These are phyloP conservation scores for Daldinia sp. DNA, from an alignment of 2,329 filamentous ascomycete genomes.

Conservation along the genomic window DNA sequence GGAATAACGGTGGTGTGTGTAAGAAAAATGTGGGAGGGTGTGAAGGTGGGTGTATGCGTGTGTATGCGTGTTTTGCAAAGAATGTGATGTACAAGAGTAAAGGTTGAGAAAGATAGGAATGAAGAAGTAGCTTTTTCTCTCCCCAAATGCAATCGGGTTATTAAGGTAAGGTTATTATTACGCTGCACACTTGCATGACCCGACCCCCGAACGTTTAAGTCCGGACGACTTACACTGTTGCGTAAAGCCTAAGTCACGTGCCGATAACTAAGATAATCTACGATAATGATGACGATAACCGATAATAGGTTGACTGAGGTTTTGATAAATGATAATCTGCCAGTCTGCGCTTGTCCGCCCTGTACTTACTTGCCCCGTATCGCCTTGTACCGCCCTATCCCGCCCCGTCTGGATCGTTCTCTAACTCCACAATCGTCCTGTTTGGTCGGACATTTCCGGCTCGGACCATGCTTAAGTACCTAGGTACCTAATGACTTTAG, in stretches of 20 bases:
- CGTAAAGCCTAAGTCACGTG: conserved; percentile 30
- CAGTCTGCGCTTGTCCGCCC: background rate
- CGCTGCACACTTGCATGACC: background rate
- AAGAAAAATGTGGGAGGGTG: background rate
- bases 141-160: conserved; percentile 2
- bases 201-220: conserved; percentile 6
- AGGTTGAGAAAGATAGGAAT: conserved; percentile 28
- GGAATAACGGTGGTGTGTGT: background rate
- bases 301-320: background rate
- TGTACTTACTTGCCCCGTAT: no score
- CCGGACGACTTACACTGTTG: background rate
- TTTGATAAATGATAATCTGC: background rate
- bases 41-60: background rate
- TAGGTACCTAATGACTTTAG: background rate
- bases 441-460: conserved; percentile 20
- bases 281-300: no score
- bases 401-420: conserved; percentile 12
- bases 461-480: background rate
- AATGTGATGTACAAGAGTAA: conserved; percentile 16
- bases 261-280: conserved; percentile 20
- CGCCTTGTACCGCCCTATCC: no score
- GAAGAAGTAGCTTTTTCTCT: conserved; percentile 15
- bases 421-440: background rate
- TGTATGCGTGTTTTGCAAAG: background rate
- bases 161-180: background rate